Conservation (phyloP, 768 basidiomycete genomes). For the Sarcodon sp. region DNA sequence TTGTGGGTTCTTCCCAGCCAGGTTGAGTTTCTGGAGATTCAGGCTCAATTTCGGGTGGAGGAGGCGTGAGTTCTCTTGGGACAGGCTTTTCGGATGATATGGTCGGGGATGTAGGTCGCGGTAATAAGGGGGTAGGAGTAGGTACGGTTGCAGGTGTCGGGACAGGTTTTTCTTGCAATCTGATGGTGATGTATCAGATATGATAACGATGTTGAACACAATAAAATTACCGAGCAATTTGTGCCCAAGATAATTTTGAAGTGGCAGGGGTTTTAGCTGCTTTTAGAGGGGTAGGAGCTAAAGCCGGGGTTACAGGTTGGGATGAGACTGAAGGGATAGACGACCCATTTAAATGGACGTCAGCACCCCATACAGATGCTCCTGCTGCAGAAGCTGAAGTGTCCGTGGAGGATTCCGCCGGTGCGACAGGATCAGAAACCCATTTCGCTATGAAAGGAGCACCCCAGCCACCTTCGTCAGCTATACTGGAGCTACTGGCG, state of each 20-base stretch:
- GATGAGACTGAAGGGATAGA: slow-evolving; percentile 6
- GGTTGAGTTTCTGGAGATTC: slow-evolving; percentile 5
- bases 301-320: slow-evolving; percentile 17
- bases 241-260: slow-evolving; percentile 78
- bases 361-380: slow-evolving; percentile 14
- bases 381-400: slow-evolving; percentile 13
- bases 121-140: slow-evolving; percentile 11
- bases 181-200: slow-evolving; percentile 3
- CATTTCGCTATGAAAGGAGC: slow-evolving; percentile 12
- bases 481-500: neutral
- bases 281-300: slow-evolving; percentile 11
- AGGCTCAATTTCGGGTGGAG: slow-evolving; percentile 11
- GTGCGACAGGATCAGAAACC: slow-evolving; percentile 11
- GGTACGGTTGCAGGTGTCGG: slow-evolving; percentile 22
- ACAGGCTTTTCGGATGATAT: slow-evolving; percentile 15
- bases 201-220: neutral
- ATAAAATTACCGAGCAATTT: slow-evolving; percentile 55
- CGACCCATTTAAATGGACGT: slow-evolving; percentile 15
- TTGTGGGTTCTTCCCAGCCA: slow-evolving; percentile 24
- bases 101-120: slow-evolving; percentile 11
- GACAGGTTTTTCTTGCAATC: slow-evolving; percentile 46
- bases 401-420: slow-evolving; percentile 11
- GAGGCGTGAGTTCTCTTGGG: neutral
- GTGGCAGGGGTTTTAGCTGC: slow-evolving; percentile 48
- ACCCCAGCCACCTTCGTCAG: slow-evolving; percentile 5